A percentile compares a stretch with the other conserved stretches of the same genome.
Conservation (phyloP, 129 eudicot genomes). For the Centella asiatica region DNA sequence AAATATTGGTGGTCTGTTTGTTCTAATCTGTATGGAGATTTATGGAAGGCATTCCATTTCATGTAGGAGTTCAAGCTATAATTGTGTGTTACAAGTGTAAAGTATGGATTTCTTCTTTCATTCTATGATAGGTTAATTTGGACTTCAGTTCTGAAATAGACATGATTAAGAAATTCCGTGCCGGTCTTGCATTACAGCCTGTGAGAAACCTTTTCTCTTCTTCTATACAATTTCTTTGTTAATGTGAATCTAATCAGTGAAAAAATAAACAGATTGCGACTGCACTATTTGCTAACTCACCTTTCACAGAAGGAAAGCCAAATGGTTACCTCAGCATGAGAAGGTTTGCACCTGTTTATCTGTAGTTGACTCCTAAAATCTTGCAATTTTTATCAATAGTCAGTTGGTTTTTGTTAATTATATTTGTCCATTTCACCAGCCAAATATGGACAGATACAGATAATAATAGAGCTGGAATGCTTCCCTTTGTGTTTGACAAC, state of each 20-base stretch:
- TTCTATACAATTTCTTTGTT: background rate
- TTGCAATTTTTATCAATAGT: background rate
- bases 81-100: no score
- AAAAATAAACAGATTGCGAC: constrained; percentile 69
- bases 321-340: constrained; percentile 94
- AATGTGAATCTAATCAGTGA: constrained; percentile 20
- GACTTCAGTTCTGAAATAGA: constrained; percentile 94
- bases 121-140: constrained; percentile 62
- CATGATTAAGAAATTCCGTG: constrained; percentile 93
- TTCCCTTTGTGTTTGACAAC: constrained; percentile 93
- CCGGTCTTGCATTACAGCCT: constrained; percentile 94
- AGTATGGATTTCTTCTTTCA: background rate
- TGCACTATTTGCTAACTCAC: constrained; percentile 88
- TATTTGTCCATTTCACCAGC: constrained; percentile 33
- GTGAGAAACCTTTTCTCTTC: constrained; percentile 32
- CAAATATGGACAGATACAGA: constrained; percentile 98
- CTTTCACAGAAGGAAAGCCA: constrained; percentile 92
- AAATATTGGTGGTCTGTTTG: background rate
- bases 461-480: constrained; percentile 92
- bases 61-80: no score
- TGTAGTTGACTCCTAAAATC: background rate
- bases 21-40: no score
- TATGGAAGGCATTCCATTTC: background rate
- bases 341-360: constrained; percentile 39
- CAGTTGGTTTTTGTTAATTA: background rate